A percentile compares a stretch with the other conserved stretches of the same genome.
These are phyloP conservation scores for Akanthomyces uredinophilus DNA, from an alignment of 2,329 filamentous ascomycete species.

Conservation along the genomic window DNA sequence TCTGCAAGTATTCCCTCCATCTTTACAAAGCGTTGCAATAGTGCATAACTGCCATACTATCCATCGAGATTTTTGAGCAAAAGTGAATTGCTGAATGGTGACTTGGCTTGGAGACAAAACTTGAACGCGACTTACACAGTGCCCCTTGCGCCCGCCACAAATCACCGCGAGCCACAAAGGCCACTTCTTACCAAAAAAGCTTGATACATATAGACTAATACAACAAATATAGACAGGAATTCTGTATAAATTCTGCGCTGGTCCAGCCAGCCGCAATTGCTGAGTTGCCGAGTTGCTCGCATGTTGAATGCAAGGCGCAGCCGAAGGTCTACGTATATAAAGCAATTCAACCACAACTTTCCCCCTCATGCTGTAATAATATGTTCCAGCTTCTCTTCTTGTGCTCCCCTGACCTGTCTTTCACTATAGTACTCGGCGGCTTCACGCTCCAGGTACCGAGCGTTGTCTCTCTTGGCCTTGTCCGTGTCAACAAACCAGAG, in stretches of 20 bases:
- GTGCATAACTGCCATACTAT: too few relatives aligned
- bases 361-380: not conserved
- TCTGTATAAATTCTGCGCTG: not conserved
- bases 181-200: too few relatives aligned
- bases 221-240: not conserved
- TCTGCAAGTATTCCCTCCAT: too few relatives aligned
- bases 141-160: too few relatives aligned
- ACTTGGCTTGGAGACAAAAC: too few relatives aligned
- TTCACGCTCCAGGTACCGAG: conserved; percentile 27
- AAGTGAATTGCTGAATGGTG: too few relatives aligned
- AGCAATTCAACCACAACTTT: not conserved
- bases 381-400: conserved; percentile 31
- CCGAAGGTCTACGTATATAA: not conserved
- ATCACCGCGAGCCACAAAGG: too few relatives aligned
- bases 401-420: conserved; percentile 55
- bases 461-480: conserved; percentile 19
- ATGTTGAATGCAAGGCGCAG: conserved; percentile 11
- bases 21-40: too few relatives aligned
- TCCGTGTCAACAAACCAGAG: conserved; percentile 21
- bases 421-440: conserved; percentile 60
- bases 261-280: not conserved
- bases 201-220: not conserved
- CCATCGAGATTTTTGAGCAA: too few relatives aligned
- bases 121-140: too few relatives aligned
- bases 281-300: not conserved